A percentile compares a stretch with the other conserved stretches of the same genome.
phyloP scores from a whole-genome alignment of 75 land plant species.

The Gnetum montanum region DNA sequence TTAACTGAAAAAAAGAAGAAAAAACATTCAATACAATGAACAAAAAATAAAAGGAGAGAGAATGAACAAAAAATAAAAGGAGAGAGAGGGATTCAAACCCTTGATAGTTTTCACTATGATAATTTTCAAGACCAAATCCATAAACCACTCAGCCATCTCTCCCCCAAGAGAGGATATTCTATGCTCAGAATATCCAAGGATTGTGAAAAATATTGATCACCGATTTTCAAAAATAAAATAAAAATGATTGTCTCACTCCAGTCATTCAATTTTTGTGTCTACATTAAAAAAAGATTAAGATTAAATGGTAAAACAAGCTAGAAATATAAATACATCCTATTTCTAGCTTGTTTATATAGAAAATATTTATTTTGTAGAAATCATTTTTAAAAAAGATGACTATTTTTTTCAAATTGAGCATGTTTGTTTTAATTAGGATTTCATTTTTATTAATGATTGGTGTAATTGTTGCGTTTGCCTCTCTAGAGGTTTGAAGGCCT shows the following conservation, averaged over 20 bases:
- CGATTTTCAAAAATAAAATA: too few relatives aligned
- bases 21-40: too few relatives aligned
- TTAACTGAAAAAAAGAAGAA: too few relatives aligned
- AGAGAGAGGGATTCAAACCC: slow-evolving; percentile 1
- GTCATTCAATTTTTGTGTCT: too few relatives aligned
- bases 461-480: neutral
- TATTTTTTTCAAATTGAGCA: neutral
- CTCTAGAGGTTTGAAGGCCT: slow-evolving; percentile 12
- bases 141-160: neutral
- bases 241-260: too few relatives aligned
- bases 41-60: neutral
- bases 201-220: too few relatives aligned
- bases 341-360: neutral
- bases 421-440: neutral
- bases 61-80: neutral
- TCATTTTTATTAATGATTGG: neutral
- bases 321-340: too few relatives aligned
- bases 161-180: neutral
- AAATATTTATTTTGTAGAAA: neutral
- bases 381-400: neutral
- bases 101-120: neutral
- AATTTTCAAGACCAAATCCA: neutral
- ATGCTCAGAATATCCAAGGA: too few relatives aligned
- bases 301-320: too few relatives aligned
- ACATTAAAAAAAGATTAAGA: too few relatives aligned